Evolutionary conservation across 805 yeast species (phyloP), one percentile per base, ranked within the genome.

Genomic region (Saccharomycopsis malanga): DNA sequence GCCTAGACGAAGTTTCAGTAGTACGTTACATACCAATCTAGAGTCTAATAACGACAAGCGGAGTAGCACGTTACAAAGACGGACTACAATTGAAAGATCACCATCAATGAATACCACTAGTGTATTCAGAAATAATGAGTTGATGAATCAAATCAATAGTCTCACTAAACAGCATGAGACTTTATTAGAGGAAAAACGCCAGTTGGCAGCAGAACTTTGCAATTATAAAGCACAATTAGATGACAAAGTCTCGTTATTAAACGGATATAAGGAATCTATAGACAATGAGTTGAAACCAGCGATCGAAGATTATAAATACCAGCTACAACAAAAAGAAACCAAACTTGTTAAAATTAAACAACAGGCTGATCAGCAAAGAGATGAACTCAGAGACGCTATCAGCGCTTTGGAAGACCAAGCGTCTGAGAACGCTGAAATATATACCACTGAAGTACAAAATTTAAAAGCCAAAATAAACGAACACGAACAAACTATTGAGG

Each of bases 321-420:
- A 70, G 50, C 48, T 74, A 42, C 56, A 58, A 1, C 65, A 67
- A 34, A 70, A 66, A 44, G 85, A 81, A 38, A 63, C 62, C 20
- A 71, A 70, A 52, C 58, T 77, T 44, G 55, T 57, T n/a, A 70
- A 67, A 45, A 77, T 71, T 48, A 74, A 72, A 56, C 57, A 56
- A 17, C 72, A 67, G 23, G 71, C 73, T 38, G 83, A 77, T 43
- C 56, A 60, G 14, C 83, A 81, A 39, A 65, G 83, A 24, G 73
- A 71, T 40, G 84, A 81, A 57, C 67, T 83, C 64, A 60, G 81
- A 39, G 76, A 73, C 42, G 78, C 76, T 15, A 69, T 81, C 42
- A 81, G 75, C 49, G 63, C 76, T 38, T 67, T 81, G 59, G 75
- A 77, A 38, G 59, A 64, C 27, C 77, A 78, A 36, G 77, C 78